Evolutionary conservation across 2,329 filamentous ascomycete species (phyloP).

Genomic region (Fulvia fulva): DNA sequence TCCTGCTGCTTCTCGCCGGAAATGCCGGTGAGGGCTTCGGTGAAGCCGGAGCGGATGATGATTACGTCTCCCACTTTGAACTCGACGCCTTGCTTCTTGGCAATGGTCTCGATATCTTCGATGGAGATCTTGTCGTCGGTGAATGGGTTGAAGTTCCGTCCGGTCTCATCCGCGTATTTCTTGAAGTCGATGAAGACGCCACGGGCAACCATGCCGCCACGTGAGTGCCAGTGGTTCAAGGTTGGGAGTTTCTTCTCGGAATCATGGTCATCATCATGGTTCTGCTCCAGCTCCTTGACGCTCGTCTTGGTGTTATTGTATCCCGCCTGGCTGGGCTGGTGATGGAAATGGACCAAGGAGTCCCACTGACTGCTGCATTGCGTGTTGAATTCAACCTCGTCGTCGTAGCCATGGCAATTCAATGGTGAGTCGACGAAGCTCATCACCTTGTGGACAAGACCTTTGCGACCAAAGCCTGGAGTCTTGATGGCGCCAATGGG

Average conservation of each 20-base stretch:
- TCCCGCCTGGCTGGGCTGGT: conserved; percentile 39
- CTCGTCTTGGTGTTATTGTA: conserved; percentile 49
- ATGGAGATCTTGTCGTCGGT: conserved; percentile 46
- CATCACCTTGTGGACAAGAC: conserved; percentile 35
- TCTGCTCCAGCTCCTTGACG: conserved; percentile 26
- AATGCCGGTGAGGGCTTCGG: conserved; percentile 41
- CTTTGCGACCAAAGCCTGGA: conserved; percentile 34
- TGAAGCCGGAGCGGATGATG: conserved; percentile 53
- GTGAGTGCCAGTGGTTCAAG: conserved; percentile 47
- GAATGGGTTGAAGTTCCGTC: conserved; percentile 54
- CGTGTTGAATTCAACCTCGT: conserved; percentile 47
- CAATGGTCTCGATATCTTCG: conserved; percentile 42
- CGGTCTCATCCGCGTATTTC: conserved; percentile 54
- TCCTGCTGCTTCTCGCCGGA: conserved; percentile 37
- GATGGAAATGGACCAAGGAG: conserved; percentile 41
- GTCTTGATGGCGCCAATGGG: conserved; percentile 34
- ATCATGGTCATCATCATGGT: conserved; percentile 28
- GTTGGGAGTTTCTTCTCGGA: conserved; percentile 29
- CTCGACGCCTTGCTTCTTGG: conserved; percentile 41
- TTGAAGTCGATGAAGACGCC: conserved; percentile 57
- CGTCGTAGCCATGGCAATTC: conserved; percentile 38
- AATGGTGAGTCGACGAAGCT: conserved; percentile 35
- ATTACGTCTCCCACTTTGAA: conserved; percentile 54
- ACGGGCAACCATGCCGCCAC: conserved; percentile 52
- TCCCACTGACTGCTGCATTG: conserved; percentile 48